phyloP scores from a whole-genome alignment of 345 rosid species.

The Euphorbia lathyris region DNA sequence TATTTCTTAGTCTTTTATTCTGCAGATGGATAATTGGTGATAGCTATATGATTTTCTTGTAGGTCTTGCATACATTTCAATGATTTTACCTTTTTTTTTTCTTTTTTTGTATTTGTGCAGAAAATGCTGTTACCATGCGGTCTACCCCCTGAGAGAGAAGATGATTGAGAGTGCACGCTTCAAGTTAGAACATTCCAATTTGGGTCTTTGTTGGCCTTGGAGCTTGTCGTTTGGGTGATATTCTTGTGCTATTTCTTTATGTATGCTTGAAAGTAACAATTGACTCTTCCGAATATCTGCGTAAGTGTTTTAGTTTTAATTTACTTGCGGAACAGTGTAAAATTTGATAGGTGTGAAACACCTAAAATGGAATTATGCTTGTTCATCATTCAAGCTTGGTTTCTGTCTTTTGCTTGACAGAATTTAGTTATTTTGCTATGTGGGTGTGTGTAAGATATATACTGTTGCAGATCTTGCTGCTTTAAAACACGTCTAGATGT shows the following conservation, averaged over 20 bases:
- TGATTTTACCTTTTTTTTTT: background rate
- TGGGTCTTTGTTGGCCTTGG: background rate
- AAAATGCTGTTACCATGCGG: conserved; percentile 99
- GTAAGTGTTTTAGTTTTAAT: no score
- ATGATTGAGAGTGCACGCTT: conserved; percentile 37
- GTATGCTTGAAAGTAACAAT: background rate
- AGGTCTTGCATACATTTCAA: background rate
- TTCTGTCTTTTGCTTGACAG: no score
- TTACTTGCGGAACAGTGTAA: background rate
- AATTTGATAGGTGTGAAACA: no score
- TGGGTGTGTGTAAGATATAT: no score
- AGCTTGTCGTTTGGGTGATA: background rate
- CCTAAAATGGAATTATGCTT: no score
- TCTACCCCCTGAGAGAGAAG: conserved; percentile 93
- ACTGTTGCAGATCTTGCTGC: no score
- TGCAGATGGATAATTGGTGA: background rate
- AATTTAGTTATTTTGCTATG: no score
- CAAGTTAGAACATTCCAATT: background rate
- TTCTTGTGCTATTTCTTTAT: background rate
- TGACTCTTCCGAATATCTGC: background rate
- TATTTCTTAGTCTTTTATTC: background rate
- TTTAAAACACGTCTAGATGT: no score
- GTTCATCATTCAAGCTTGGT: no score
- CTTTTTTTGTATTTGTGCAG: conserved; percentile 36
- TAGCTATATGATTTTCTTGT: background rate